Evolutionary conservation across 257 asterid species (phyloP).

Genomic region (Nicotiana knightiana): DNA sequence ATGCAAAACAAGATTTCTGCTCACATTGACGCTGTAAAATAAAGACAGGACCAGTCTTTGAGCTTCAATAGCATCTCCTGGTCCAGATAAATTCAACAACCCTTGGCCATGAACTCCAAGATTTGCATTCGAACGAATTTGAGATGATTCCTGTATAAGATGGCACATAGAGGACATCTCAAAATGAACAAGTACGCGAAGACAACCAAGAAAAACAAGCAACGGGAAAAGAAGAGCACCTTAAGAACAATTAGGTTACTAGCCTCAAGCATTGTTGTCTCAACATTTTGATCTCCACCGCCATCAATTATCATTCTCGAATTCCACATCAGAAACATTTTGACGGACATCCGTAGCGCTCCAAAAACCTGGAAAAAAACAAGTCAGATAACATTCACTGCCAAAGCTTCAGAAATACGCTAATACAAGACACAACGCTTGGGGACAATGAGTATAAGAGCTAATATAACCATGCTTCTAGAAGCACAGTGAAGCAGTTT

Average conservation of each 20-base stretch:
- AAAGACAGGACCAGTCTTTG: conserved; percentile 82
- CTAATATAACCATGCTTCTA: background rate
- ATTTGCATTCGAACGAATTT: conserved; percentile 92
- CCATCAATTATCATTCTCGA: conserved; percentile 90
- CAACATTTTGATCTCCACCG: conserved; percentile 96
- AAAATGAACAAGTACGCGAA: conserved; percentile 5
- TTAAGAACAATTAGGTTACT: conserved; percentile 94
- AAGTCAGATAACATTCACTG: conserved; percentile 12
- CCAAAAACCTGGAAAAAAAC: conserved; percentile 73
- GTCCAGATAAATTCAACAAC: conserved; percentile 78
- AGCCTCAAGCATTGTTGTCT: conserved; percentile 93
- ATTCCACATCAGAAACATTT: conserved; percentile 98
- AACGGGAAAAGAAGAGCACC: conserved; percentile 39
- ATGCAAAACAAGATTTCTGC: conserved; percentile 15
- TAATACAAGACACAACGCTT: background rate
- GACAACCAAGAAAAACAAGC: background rate
- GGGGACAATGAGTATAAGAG: background rate
- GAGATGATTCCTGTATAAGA: conserved; percentile 57
- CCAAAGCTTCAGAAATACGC: background rate
- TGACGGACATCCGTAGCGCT: conserved; percentile 98
- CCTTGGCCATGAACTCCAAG: conserved; percentile 99
- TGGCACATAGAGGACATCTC: background rate
- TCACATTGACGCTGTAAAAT: conserved; percentile 87
- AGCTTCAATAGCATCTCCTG: conserved; percentile 95
- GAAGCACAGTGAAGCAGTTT: background rate